These are phyloP conservation scores for Fusarium sp. DNA, from an alignment of 2,329 filamentous ascomycete species.

Conservation along the genomic window DNA sequence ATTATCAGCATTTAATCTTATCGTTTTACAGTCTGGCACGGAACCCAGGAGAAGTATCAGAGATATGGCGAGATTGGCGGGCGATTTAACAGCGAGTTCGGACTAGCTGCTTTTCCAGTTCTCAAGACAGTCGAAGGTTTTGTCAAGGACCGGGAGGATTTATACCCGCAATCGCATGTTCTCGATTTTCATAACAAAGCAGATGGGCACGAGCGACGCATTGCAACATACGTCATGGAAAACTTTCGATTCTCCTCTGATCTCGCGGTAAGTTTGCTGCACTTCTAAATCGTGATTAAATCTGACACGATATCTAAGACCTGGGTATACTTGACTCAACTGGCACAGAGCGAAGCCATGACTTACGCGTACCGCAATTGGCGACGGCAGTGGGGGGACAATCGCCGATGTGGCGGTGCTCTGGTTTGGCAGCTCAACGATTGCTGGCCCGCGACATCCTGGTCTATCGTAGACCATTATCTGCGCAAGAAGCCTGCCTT, in stretches of 20 bases:
- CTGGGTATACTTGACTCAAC: constrained; percentile 70
- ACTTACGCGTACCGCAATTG: constrained; percentile 65
- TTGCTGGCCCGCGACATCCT: constrained; percentile 52
- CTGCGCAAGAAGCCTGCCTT: background rate
- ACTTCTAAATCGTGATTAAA: background rate
- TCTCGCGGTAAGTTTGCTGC: background rate
- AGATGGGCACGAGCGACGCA: constrained; percentile 78
- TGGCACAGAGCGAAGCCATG: constrained; percentile 66
- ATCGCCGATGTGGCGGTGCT: constrained; percentile 68
- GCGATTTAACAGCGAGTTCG: constrained; percentile 84
- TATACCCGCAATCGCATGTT: constrained; percentile 75
- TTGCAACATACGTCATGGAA: constrained; percentile 80
- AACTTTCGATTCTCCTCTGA: constrained; percentile 71
- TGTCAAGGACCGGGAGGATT: constrained; percentile 65
- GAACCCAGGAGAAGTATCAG: constrained; percentile 76
- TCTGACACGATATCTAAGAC: rapidly evolving
- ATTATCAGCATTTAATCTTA: background rate
- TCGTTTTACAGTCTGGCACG: constrained; percentile 73
- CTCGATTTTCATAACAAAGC: constrained; percentile 89
- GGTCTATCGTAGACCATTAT: background rate
- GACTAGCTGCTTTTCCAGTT: constrained; percentile 73
- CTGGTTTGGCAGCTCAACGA: constrained; percentile 79
- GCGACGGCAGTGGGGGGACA: constrained; percentile 70
- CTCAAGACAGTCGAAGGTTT: constrained; percentile 76
- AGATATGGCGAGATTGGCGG: constrained; percentile 77